Conservation (phyloP, 2,329 filamentous ascomycete species). For the Aspergillus sp. region DNA sequence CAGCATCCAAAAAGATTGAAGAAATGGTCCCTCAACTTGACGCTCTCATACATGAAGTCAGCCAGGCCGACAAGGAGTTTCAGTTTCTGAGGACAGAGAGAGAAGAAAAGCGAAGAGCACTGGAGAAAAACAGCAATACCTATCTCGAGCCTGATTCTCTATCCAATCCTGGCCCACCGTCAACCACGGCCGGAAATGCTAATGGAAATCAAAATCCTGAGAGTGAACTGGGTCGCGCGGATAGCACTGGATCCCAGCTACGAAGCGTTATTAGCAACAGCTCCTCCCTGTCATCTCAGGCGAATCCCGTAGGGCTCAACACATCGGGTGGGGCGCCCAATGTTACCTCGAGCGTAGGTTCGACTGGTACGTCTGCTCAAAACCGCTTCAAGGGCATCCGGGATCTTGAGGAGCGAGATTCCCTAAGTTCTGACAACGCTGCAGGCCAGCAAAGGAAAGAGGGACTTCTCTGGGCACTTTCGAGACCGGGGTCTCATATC, state of each 20-base stretch:
- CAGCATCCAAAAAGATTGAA: slow-evolving; percentile 82
- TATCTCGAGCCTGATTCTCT: slow-evolving; percentile 66
- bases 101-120: slow-evolving; percentile 83
- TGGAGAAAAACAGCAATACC: slow-evolving; percentile 80
- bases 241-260: slow-evolving; percentile 68
- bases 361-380: slow-evolving; percentile 27
- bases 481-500: slow-evolving; percentile 85
- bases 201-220: slow-evolving; percentile 58
- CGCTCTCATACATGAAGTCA: slow-evolving; percentile 82
- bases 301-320: slow-evolving; percentile 25
- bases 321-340: slow-evolving; percentile 17
- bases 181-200: slow-evolving; percentile 27
- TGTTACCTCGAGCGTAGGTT: slow-evolving; percentile 16
- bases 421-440: slow-evolving; percentile 51
- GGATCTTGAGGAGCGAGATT: slow-evolving; percentile 80
- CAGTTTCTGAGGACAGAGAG: slow-evolving; percentile 91
- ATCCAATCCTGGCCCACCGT: slow-evolving; percentile 34
- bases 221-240: slow-evolving; percentile 65
- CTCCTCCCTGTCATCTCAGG: slow-evolving; percentile 41
- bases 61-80: slow-evolving; percentile 91
- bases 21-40: slow-evolving; percentile 83
- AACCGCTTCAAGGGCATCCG: slow-evolving; percentile 84
- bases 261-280: slow-evolving; percentile 47
- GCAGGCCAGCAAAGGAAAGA: slow-evolving; percentile 75
- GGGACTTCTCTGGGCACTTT: slow-evolving; percentile 90